Evolutionary conservation across 345 rosid genomes (phyloP), one percentile per base, ranked within the genome.

Genomic region (Eucalyptus regnans): DNA sequence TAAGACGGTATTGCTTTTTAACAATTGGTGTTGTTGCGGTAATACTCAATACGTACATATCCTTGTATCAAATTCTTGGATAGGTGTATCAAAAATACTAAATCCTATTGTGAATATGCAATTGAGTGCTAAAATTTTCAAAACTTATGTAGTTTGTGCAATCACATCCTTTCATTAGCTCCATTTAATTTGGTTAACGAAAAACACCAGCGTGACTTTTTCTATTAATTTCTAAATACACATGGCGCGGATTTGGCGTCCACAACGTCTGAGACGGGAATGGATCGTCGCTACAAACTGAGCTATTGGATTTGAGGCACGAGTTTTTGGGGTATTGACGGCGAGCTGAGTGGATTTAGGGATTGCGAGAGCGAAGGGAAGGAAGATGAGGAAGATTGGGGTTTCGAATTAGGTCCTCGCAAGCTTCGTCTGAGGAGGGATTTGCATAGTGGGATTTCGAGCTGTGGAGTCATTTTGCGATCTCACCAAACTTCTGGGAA

Each of bases 371-470:
- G 79, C 41, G 41, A 66, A 66, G 41, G 17, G 22, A 31, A 66
- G 79, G 71, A 62, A 66, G 79, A 66, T 14, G 41, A 66, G 79
- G 88, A 54, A 87, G 80, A 86, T 56, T 13, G 62, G 29, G 86
- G 79, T 81, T 50, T 89, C 37, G 91, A 60, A 51, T 41, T 48
- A 46, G 25, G 92, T 89, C 68, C 86, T 43, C 87, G 90, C 7
- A 54, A 31, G 64, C 89, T 33, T 52, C 29, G 88, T 71, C 91
- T 87, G 54, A 88, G 44, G 71, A 96, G 86, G 9, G 89, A 86
- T 25, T 92, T 93, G 41, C 88, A 89, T 84, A 93, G 92, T 58
- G 93, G 86, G 71, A 92, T 80, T 48, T 89, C 91, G n/a, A 92
- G 92, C 56, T 88, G 90, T 90, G 56, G 88, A 87, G 79, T 33